Percentiles rank a stretch among this genome's conserved stretches.
Evolutionary conservation across 176 grass and related monocot species (phyloP).

Genomic region (Alopecurus myosuroides): DNA sequence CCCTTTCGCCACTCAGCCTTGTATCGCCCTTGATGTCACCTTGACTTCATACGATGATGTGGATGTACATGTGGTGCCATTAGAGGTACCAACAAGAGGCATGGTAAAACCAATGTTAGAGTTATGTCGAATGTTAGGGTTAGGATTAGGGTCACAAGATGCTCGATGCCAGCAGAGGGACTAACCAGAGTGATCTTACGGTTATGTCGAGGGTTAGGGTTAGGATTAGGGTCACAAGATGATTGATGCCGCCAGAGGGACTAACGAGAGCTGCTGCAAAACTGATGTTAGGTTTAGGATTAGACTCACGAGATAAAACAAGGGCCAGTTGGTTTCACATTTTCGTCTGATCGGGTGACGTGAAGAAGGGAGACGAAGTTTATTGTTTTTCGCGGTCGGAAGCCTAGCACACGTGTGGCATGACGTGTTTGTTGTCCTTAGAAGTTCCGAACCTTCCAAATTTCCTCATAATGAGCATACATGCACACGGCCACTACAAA

Average conservation of each 20-base stretch:
- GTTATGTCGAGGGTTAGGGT: not conserved
- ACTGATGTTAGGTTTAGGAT: not conserved
- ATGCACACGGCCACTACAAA: not conserved
- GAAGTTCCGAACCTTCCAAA: not conserved
- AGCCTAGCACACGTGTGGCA: not conserved
- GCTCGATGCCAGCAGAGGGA: not conserved
- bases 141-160: not conserved
- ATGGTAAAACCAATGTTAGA: not conserved
- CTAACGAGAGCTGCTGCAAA: too few relatives aligned
- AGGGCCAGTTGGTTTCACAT: not conserved
- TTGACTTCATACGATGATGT: not conserved
- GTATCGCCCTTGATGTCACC: not conserved
- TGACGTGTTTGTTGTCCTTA: not conserved
- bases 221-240: not conserved
- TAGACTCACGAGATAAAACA: not conserved
- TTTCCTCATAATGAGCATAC: not conserved
- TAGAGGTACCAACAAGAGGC: not conserved
- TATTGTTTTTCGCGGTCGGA: too few relatives aligned
- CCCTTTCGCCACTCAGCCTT: not conserved
- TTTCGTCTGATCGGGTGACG: not conserved
- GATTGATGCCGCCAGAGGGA: too few relatives aligned
- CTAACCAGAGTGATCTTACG: not conserved
- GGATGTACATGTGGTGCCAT: not conserved
- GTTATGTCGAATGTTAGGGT: not conserved
- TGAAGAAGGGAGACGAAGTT: not conserved